Conservation (phyloP, 768 basidiomycete genomes). For the Russula ochroleuca region DNA sequence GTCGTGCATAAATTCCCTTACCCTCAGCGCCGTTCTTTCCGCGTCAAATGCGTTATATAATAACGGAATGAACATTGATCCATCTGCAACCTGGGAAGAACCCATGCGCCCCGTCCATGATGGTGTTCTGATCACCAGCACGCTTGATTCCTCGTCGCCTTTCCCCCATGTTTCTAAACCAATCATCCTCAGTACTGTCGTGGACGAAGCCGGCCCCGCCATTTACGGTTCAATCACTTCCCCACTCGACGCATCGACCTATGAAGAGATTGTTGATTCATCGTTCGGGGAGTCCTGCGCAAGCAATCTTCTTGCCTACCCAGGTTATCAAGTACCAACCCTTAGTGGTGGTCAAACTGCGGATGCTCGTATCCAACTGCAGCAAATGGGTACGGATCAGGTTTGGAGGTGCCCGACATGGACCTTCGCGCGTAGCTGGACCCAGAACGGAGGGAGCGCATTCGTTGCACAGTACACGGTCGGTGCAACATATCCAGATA, state of each 20-base stretch:
- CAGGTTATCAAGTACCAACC: constrained; percentile 43
- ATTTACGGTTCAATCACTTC: constrained; percentile 46
- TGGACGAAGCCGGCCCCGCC: constrained; percentile 65
- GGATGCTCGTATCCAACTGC: constrained; percentile 56
- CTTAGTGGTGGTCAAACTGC: constrained; percentile 32
- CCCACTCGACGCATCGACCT: constrained; percentile 40
- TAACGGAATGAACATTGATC: constrained; percentile 44
- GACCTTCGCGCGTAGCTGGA: constrained; percentile 68
- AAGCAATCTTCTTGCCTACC: constrained; percentile 40
- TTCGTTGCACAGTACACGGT: constrained; percentile 61
- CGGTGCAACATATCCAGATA: constrained; percentile 70
- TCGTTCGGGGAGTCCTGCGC: constrained; percentile 50
- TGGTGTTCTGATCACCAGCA: constrained; percentile 61
- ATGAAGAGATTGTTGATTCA: constrained; percentile 38
- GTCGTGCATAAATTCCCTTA: constrained; percentile 49
- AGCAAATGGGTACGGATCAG: constrained; percentile 61
- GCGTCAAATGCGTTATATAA: constrained; percentile 47
- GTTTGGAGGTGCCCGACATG: constrained; percentile 67
- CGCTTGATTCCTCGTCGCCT: constrained; percentile 55
- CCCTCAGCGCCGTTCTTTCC: constrained; percentile 48
- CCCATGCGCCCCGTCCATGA: constrained; percentile 69
- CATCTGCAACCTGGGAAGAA: constrained; percentile 48
- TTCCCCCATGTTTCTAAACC: constrained; percentile 63
- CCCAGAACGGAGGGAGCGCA: constrained; percentile 56
- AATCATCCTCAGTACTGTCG: constrained; percentile 65